Evolutionary conservation across 352 stramenopile genomes (phyloP), one percentile per base, ranked within the genome.

Genomic region (Aphanomyces euteiches): DNA sequence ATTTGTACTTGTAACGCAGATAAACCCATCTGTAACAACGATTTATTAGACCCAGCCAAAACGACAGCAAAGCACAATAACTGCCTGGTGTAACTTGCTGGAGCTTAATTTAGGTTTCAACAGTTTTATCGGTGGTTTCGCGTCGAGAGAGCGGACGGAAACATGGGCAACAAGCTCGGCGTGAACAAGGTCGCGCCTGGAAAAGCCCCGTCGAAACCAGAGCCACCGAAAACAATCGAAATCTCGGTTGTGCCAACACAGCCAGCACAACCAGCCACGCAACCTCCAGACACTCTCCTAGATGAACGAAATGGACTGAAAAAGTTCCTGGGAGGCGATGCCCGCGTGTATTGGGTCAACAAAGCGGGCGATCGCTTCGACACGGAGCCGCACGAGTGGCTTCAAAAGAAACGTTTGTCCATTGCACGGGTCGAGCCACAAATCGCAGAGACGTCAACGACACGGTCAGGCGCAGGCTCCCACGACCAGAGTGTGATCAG

Each of bases 341-440:
- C 54, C 17, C 17, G 28, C 7, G 17, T 61, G 54, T 61, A 41
- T 39, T 61, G 54, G 54, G 34, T 61, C n/a, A 39, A 37, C 54
- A 61, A 61, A n/a, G 54, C 13, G 5, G 54, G 54, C 19, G 21
- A 37, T 7, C 54, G 54, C n/a, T 39, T 10, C 54, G 7, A 61
- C 28, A 37, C 19, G 10, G 28, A 41, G 54, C 43, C 43, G 43
- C 43, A n/a, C 43, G 43, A 50, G 43, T 13, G 15, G 13, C 1
- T 53, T 15, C 45, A 15, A 53, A 53, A 53, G 45, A 37, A 17
- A 7, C 54, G 28, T 37, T 28, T 41, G n/a, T 28, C 34, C 5
- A 28, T 12, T 38, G 17, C 12, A 61, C 28, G 28, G 13, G 19
- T 61, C 54, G 15, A 61, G 54, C 10, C 54, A 13, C 19, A 7